These are phyloP conservation scores for Boletus semigastroideus DNA, from an alignment of 1,284 basidiomycete genomes.

Conservation along the genomic window DNA sequence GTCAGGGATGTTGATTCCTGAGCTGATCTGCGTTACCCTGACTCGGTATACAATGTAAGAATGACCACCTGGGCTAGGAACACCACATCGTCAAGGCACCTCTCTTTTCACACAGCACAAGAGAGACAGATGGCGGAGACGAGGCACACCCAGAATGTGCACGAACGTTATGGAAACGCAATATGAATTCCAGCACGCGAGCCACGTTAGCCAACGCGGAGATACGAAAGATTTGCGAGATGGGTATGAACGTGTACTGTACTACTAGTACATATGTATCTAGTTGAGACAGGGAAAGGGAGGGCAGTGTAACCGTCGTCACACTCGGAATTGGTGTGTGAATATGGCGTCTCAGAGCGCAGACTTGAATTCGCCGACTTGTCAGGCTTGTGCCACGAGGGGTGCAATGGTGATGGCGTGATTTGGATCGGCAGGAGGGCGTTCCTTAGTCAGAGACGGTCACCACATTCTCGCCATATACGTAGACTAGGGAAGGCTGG, in stretches of 20 bases:
- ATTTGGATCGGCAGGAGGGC: neutral
- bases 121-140: neutral
- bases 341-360: neutral
- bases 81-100: slow-evolving; percentile 16
- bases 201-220: neutral
- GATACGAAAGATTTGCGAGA: neutral
- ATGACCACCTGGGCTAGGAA: slow-evolving; percentile 7
- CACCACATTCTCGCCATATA: slow-evolving; percentile 17
- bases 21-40: slow-evolving; percentile 20
- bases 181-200: neutral
- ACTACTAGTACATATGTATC: neutral
- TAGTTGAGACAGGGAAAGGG: no score
- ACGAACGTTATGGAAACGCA: slow-evolving; percentile 4
- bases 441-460: slow-evolving; percentile 8
- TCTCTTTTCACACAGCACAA: slow-evolving; percentile 12
- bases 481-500: neutral
- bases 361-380: slow-evolving; percentile 5
- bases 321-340: neutral
- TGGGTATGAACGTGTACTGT: neutral
- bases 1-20: slow-evolving; percentile 14
- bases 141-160: slow-evolving; percentile 3
- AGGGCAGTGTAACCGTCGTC: neutral
- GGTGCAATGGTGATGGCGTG: slow-evolving; percentile 9
- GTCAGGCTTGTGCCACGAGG: neutral
- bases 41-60: neutral